phyloP scores from a whole-genome alignment of 2,329 filamentous ascomycete species.

The Fusarium sacchari region DNA sequence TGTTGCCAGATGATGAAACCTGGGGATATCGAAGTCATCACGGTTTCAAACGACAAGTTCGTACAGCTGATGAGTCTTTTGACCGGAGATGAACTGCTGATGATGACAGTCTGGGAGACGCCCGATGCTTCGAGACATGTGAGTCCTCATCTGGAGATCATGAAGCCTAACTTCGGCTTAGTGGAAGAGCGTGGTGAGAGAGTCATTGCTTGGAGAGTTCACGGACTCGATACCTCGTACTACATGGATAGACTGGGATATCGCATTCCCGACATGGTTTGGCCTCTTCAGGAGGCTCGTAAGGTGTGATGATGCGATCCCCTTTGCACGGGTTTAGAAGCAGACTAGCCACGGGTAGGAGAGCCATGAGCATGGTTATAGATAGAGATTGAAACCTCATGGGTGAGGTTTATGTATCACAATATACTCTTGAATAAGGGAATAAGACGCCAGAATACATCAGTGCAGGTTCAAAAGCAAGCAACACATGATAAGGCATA shows the following conservation, averaged over 20 bases:
- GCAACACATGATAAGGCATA: background rate
- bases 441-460: background rate
- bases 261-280: background rate
- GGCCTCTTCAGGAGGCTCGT: background rate
- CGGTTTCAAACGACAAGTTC: background rate
- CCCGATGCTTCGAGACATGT: background rate
- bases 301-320: too few relatives aligned
- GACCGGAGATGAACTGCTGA: background rate
- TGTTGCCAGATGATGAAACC: background rate
- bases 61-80: background rate
- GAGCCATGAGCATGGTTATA: too few relatives aligned
- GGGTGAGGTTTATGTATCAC: rapidly evolving
- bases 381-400: background rate
- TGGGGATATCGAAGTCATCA: background rate
- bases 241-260: background rate
- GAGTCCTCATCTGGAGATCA: background rate
- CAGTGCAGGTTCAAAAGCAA: background rate
- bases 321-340: background rate
- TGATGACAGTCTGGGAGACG: background rate
- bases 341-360: too few relatives aligned
- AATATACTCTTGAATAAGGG: rapidly evolving
- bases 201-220: background rate
- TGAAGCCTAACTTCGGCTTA: background rate
- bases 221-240: background rate
- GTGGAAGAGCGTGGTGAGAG: background rate